Percentiles rank a stretch among this genome's conserved stretches.
Conservation (phyloP, 2,329 filamentous ascomycete genomes). For the Colletotrichum sp. region DNA sequence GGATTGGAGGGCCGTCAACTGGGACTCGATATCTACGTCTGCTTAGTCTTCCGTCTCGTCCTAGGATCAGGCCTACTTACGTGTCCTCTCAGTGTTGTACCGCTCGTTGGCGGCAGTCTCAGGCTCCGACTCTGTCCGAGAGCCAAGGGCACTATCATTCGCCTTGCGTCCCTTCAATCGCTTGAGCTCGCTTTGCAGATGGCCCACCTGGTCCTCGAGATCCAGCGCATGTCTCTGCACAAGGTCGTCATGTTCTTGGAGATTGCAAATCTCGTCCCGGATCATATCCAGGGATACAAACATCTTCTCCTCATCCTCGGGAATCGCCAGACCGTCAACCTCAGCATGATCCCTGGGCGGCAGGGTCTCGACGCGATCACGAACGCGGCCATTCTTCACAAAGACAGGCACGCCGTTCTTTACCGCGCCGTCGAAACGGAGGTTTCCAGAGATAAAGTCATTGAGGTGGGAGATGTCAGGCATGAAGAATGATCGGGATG, state of each 20-base stretch:
- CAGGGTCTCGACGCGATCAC: slow-evolving; percentile 43
- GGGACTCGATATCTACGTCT: slow-evolving; percentile 58
- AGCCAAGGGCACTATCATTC: slow-evolving; percentile 39
- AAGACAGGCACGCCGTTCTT: slow-evolving; percentile 61
- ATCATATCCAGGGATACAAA: slow-evolving; percentile 69
- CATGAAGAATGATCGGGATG: slow-evolving; percentile 58
- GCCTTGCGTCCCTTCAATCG: slow-evolving; percentile 45
- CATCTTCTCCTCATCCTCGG: slow-evolving; percentile 61
- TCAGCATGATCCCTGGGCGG: slow-evolving; percentile 48
- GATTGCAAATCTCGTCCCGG: slow-evolving; percentile 59
- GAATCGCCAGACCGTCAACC: slow-evolving; percentile 55
- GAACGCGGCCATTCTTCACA: slow-evolving; percentile 57
- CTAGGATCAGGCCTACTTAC: slow-evolving; percentile 44
- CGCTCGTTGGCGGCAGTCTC: slow-evolving; percentile 47
- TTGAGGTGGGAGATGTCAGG: slow-evolving; percentile 60
- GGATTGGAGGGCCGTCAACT: slow-evolving; percentile 64
- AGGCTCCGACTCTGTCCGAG: slow-evolving; percentile 44
- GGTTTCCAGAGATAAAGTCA: slow-evolving; percentile 61
- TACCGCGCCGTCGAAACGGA: slow-evolving; percentile 55
- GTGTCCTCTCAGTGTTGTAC: slow-evolving; percentile 57
- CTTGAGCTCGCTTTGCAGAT: slow-evolving; percentile 54
- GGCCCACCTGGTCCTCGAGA: slow-evolving; percentile 56
- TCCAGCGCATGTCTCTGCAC: slow-evolving; percentile 60
- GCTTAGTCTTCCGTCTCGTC: neutral
- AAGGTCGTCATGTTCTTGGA: slow-evolving; percentile 62